phyloP scores from a whole-genome alignment of 2,329 filamentous ascomycete genomes.

The Colletotrichum sp. region DNA sequence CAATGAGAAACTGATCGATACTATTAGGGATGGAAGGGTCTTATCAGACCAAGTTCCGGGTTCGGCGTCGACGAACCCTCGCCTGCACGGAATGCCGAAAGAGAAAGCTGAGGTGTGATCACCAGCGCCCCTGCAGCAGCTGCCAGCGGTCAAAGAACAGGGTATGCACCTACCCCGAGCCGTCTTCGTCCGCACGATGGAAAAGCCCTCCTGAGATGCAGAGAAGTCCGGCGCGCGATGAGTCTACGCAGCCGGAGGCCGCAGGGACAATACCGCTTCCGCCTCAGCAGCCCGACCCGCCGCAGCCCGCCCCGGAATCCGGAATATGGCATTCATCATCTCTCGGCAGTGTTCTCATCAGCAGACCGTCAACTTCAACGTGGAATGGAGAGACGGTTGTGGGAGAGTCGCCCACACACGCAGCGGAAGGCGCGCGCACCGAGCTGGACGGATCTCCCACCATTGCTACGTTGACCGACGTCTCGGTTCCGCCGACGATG shows the following conservation, averaged over 20 bases:
- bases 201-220: neutral
- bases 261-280: neutral
- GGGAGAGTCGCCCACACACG: neutral
- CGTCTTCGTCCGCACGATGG: slow-evolving; percentile 29
- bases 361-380: neutral
- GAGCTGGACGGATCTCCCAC: neutral
- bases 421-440: neutral
- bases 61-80: slow-evolving; percentile 41
- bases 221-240: neutral
- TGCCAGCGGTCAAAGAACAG: slow-evolving; percentile 60
- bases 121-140: slow-evolving; percentile 61
- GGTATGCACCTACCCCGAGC: slow-evolving; percentile 55
- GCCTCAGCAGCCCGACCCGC: neutral
- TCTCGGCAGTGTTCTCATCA: neutral
- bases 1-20: neutral
- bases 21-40: neutral
- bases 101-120: slow-evolving; percentile 67
- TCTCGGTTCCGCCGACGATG: neutral
- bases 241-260: neutral
- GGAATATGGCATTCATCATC: neutral
- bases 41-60: neutral
- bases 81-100: slow-evolving; percentile 63
- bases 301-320: neutral
- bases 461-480: neutral
- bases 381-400: neutral